These are phyloP conservation scores for Crucibulum parvulum DNA, from an alignment of 1,284 basidiomycete species.

Conservation along the genomic window DNA sequence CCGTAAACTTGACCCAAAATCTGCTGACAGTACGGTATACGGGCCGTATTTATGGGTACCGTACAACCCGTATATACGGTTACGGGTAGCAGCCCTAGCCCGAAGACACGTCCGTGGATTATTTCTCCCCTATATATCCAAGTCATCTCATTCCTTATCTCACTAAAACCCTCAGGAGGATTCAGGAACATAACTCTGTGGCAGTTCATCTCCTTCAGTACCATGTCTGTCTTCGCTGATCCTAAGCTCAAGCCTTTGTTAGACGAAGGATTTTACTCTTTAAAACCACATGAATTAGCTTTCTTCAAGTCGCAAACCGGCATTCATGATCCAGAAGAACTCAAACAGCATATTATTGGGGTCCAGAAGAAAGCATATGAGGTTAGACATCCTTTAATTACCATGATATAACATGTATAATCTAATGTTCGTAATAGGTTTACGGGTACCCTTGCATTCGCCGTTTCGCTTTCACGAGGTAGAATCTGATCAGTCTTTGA, in stretches of 20 bases:
- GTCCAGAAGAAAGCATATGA: constrained; percentile 51
- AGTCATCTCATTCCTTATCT: no score
- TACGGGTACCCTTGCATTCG: constrained; percentile 37
- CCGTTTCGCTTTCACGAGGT: constrained; percentile 49
- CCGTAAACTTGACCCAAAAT: no score
- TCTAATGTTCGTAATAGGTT: constrained; percentile 11
- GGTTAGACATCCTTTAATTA: constrained; percentile 23
- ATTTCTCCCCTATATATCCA: no score
- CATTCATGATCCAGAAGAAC: constrained; percentile 42
- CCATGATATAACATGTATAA: background rate
- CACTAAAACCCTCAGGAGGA: no score
- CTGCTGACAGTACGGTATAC: no score
- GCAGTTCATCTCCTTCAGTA: background rate
- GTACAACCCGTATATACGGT: no score
- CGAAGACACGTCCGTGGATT: no score
- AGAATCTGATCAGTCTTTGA: constrained; percentile 7
- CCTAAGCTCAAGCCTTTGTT: constrained; percentile 18
- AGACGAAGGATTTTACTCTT: constrained; percentile 23
- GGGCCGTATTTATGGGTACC: no score
- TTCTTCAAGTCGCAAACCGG: constrained; percentile 49
- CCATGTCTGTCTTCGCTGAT: constrained; percentile 1
- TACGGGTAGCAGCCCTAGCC: no score
- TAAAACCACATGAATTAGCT: constrained; percentile 29
- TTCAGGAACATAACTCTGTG: background rate
- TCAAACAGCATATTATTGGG: constrained; percentile 51